These are phyloP conservation scores for Exophiala xenobiotica DNA, from an alignment of 2,329 filamentous ascomycete genomes.

Conservation along the genomic window DNA sequence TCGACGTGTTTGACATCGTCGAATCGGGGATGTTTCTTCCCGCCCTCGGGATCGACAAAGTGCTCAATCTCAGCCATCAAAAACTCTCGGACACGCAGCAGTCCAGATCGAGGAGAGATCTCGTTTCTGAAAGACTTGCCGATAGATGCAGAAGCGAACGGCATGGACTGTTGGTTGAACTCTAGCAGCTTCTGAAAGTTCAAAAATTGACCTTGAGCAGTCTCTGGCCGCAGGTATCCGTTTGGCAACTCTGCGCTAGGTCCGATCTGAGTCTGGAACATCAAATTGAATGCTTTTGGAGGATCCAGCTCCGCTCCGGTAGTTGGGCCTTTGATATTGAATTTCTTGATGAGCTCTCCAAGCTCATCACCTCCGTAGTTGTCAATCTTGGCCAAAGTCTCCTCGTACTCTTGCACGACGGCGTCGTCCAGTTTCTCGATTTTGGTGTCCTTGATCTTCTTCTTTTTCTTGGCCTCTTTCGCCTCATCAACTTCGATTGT, in stretches of 20 bases:
- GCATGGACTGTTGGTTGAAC: slow-evolving; percentile 93
- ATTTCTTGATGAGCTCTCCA: slow-evolving; percentile 82
- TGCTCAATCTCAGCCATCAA: slow-evolving; percentile 99
- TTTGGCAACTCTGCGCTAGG: slow-evolving; percentile 77
- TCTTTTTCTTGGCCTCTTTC: slow-evolving; percentile 87
- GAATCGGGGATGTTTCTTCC: slow-evolving; percentile 93
- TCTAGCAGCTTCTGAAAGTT: slow-evolving; percentile 96
- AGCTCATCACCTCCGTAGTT: slow-evolving; percentile 89
- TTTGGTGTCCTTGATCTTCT: slow-evolving; percentile 72
- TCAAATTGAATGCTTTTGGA: slow-evolving; percentile 93
- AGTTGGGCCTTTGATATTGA: slow-evolving; percentile 83
- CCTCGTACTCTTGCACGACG: slow-evolving; percentile 84
- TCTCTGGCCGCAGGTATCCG: slow-evolving; percentile 88
- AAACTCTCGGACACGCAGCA: slow-evolving; percentile 93
- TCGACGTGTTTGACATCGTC: slow-evolving; percentile 79
- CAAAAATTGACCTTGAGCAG: slow-evolving; percentile 95
- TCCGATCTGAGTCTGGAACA: slow-evolving; percentile 96
- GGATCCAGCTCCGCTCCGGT: slow-evolving; percentile 74
- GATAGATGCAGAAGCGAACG: slow-evolving; percentile 94
- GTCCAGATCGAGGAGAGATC: slow-evolving; percentile 87
- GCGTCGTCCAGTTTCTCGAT: slow-evolving; percentile 83
- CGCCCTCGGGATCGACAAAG: slow-evolving; percentile 89
- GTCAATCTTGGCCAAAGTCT: slow-evolving; percentile 88
- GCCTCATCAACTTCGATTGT: slow-evolving; percentile 66
- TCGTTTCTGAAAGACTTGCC: slow-evolving; percentile 98